These are phyloP conservation scores for Prinsepia uniflora DNA, from an alignment of 306 rosid genomes.

Conservation along the genomic window DNA sequence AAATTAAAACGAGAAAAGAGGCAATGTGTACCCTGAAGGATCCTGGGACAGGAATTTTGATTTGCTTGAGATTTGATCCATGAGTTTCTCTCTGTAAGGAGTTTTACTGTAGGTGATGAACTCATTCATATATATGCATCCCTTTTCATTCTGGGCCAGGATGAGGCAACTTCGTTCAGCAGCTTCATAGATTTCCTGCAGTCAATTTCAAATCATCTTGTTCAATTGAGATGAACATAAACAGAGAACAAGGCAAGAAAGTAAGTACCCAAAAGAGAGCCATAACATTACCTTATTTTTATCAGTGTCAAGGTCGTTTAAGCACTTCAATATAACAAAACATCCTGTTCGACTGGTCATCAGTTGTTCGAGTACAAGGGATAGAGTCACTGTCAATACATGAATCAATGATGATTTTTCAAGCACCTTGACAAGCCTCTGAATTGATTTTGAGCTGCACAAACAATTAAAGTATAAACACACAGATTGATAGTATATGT, in stretches of 20 bases:
- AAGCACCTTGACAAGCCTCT: conserved; percentile 22
- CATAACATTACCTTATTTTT: conserved; percentile 18
- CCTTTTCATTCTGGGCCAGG: conserved; percentile 22
- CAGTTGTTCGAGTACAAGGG: neutral
- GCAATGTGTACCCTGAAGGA: conserved; percentile 24
- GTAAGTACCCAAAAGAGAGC: neutral
- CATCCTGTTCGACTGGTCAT: conserved; percentile 17
- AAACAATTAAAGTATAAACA: neutral
- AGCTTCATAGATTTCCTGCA: conserved; percentile 15
- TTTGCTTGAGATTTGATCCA: neutral
- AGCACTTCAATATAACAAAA: conserved; percentile 17
- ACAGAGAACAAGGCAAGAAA: too few species aligned
- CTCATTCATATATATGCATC: conserved; percentile 23
- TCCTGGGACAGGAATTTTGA: conserved; percentile 24
- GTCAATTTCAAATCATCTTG: neutral
- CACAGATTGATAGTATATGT: neutral
- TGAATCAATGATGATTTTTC: conserved; percentile 6
- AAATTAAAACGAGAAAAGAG: neutral
- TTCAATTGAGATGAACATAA: too few species aligned
- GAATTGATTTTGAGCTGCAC: conserved; percentile 20
- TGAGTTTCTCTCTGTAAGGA: conserved; percentile 15
- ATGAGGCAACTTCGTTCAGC: neutral
- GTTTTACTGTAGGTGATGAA: conserved; percentile 21
- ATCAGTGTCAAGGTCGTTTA: neutral
- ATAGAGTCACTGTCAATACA: neutral